Conservation (phyloP, 169 alveolate genomes). For the Prorocentrum cordatum region DNA sequence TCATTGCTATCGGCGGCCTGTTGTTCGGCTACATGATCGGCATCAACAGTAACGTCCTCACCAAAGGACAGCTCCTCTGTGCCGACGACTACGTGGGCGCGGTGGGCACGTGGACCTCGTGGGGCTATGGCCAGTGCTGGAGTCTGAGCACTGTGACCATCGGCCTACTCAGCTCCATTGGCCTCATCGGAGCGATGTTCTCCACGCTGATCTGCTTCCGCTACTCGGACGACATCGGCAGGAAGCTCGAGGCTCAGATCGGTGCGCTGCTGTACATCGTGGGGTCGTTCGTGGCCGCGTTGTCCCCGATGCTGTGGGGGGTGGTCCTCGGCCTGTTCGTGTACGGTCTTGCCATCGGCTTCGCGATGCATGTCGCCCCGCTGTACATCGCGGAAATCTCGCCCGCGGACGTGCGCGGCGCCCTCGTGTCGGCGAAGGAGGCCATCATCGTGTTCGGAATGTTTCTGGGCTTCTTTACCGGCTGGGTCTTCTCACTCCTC, state of each 20-base stretch:
- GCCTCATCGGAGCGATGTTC: conserved; percentile 25
- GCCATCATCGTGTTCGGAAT: conserved; percentile 41
- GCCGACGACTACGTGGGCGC: background rate
- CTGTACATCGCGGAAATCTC: conserved; percentile 64
- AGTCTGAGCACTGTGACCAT: too few relatives aligned
- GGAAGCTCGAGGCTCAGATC: conserved; percentile 5
- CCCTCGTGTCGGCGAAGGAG: conserved; percentile 57
- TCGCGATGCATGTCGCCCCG: conserved; percentile 66
- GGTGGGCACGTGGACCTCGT: background rate
- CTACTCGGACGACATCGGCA: conserved; percentile 22
- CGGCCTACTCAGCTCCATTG: too few relatives aligned
- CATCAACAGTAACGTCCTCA: conserved; percentile 46
- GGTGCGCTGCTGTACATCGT: background rate
- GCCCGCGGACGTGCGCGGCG: conserved; percentile 20
- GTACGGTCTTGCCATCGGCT: conserved; percentile 22
- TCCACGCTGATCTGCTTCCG: conserved; percentile 32
- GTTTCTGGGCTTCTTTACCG: conserved; percentile 32
- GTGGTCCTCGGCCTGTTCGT: background rate
- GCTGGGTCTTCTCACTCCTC: conserved; percentile 28
- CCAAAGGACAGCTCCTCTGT: background rate
- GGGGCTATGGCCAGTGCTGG: background rate
- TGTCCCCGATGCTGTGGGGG: conserved; percentile 14
- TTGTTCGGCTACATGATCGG: conserved; percentile 66
- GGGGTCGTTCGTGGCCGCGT: background rate
- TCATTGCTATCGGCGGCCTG: conserved; percentile 41